Evolutionary conservation across 1,139 yeast species (phyloP).

Genomic region (Yamadazyma epiphylla): DNA sequence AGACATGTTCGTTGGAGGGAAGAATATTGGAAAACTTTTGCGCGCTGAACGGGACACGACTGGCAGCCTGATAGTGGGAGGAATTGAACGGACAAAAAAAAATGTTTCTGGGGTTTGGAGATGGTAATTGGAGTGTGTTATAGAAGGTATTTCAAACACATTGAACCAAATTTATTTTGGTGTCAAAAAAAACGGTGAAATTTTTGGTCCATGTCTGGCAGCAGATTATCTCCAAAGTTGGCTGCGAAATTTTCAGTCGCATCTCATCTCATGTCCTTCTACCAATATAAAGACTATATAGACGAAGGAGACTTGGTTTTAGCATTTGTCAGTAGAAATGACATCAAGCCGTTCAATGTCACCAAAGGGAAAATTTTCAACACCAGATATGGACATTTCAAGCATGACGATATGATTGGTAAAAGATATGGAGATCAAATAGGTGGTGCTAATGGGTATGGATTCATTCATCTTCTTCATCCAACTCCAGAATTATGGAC

Average conservation of each 20-base stretch:
- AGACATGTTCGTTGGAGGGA: too few species aligned
- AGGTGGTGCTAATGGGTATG: conserved; percentile 72
- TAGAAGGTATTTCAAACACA: too few species aligned
- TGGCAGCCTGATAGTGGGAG: too few species aligned
- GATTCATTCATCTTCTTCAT: conserved; percentile 81
- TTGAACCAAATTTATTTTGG: too few species aligned
- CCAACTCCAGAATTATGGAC: conserved; percentile 98
- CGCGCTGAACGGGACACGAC: too few species aligned
- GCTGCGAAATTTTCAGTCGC: conserved; percentile 3
- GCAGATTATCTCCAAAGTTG: too few species aligned
- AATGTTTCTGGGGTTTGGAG: too few species aligned
- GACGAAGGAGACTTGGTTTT: conserved; percentile 84
- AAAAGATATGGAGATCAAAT: conserved; percentile 81
- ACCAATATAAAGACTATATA: conserved; percentile 51
- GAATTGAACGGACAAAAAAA: too few species aligned
- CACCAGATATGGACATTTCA: conserved; percentile 86
- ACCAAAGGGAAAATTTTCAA: conserved; percentile 59
- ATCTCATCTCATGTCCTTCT: conserved; percentile 37
- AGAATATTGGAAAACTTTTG: too few species aligned
- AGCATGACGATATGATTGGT: conserved; percentile 81
- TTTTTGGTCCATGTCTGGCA: too few species aligned
- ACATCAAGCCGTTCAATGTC: conserved; percentile 71
- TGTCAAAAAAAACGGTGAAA: too few species aligned
- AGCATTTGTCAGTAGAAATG: conserved; percentile 78
- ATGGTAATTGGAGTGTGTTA: too few species aligned